A percentile compares a stretch with the other conserved stretches of the same genome.
These are phyloP conservation scores for Akebia trifoliata DNA, from an alignment of 164 flowering plant genomes.

Conservation along the genomic window DNA sequence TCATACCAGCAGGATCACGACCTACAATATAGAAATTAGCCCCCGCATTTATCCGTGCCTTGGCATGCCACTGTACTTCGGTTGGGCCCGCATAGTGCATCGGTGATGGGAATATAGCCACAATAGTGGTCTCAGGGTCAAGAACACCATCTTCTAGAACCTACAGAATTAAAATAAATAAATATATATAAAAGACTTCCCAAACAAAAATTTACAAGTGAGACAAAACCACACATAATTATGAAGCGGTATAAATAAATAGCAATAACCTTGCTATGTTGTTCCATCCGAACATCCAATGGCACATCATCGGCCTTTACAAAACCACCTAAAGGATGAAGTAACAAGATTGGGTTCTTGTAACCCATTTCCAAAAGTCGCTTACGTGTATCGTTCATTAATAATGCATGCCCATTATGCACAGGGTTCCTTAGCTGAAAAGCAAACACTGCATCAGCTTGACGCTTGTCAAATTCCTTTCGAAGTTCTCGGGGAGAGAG, in stretches of 20 bases:
- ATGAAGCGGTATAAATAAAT: conserved; percentile 4
- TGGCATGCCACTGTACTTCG: conserved; percentile 99
- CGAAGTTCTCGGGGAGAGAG: conserved; percentile 82
- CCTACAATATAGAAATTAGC: conserved; percentile 97
- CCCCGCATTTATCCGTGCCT: conserved; percentile 93
- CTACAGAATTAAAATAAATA: conserved; percentile 26
- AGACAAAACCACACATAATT: too few relatives aligned
- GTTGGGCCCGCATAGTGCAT: conserved; percentile 99
- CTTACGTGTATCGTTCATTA: conserved; percentile 89
- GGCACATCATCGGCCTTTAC: conserved; percentile 96
- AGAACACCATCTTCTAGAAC: conserved; percentile 94
- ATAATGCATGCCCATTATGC: conserved; percentile 90
- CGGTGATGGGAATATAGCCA: conserved; percentile 92
- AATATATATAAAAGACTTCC: too few relatives aligned
- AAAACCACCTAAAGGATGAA: conserved; percentile 93
- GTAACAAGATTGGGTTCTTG: conserved; percentile 84
- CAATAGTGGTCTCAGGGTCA: conserved; percentile 90
- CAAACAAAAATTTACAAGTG: neutral
- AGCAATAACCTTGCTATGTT: conserved; percentile 81
- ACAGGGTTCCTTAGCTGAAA: conserved; percentile 96
- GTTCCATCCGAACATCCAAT: conserved; percentile 94
- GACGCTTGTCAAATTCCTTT: conserved; percentile 73
- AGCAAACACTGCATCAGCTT: conserved; percentile 98
- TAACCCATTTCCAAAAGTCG: conserved; percentile 86
- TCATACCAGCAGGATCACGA: conserved; percentile 99